Percentiles rank a stretch among this genome's conserved stretches.
Evolutionary conservation across 1,284 basidiomycete genomes (phyloP).

Genomic region (Albatrellus sp.): DNA sequence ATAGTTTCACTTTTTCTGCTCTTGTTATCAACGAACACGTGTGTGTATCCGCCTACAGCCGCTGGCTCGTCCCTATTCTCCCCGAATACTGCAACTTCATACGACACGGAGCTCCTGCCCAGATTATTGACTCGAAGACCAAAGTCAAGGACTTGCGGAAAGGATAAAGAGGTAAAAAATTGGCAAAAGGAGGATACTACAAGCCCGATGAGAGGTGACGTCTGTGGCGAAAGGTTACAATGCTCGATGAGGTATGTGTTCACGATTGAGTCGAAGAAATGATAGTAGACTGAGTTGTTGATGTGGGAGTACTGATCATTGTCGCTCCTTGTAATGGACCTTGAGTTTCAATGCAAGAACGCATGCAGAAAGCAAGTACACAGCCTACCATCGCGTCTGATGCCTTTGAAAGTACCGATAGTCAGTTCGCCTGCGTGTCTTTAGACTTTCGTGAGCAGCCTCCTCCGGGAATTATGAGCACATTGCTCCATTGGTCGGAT

Average conservation of each 20-base stretch:
- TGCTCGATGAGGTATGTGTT: slow-evolving; percentile 58
- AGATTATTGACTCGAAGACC: slow-evolving; percentile 52
- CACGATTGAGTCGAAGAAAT: slow-evolving; percentile 65
- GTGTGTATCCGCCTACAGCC: slow-evolving; percentile 68
- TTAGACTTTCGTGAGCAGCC: slow-evolving; percentile 9
- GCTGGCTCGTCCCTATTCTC: slow-evolving; percentile 32
- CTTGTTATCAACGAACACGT: slow-evolving; percentile 60
- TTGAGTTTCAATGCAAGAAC: background rate
- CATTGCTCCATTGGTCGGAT: background rate
- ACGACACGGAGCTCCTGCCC: slow-evolving; percentile 60
- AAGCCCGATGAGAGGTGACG: slow-evolving; percentile 47
- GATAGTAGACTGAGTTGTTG: slow-evolving; percentile 72
- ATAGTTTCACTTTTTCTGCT: slow-evolving; percentile 43
- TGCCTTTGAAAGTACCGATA: slow-evolving; percentile 50
- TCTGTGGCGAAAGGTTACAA: slow-evolving; percentile 39
- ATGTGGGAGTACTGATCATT: slow-evolving; percentile 73
- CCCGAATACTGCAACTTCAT: slow-evolving; percentile 63
- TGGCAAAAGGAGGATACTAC: slow-evolving; percentile 63
- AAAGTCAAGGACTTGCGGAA: slow-evolving; percentile 54
- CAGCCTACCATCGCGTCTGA: slow-evolving; percentile 53
- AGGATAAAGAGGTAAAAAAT: slow-evolving; percentile 59
- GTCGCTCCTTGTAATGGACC: slow-evolving; percentile 43
- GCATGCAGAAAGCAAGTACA: background rate
- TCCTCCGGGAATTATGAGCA: background rate
- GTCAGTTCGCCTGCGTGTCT: slow-evolving; percentile 30